phyloP scores from a whole-genome alignment of 108 stramenopile genomes.

The Stephanodiscus minutulus region DNA sequence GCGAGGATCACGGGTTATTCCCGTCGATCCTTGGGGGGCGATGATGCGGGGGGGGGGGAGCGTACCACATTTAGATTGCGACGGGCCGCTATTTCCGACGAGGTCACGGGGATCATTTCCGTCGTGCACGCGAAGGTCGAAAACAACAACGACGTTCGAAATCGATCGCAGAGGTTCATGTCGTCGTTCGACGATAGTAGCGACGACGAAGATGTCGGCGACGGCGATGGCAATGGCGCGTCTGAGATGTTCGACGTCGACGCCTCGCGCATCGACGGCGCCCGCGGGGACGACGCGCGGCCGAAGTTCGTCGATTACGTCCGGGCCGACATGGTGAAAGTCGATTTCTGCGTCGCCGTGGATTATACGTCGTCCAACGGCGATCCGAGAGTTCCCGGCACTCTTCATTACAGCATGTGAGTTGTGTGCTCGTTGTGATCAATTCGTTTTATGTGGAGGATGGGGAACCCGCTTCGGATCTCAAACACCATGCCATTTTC shows the following conservation, averaged over 20 bases:
- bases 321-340: constrained; percentile 37
- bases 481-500: not conserved
- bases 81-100: not conserved
- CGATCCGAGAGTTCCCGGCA: constrained; percentile 46
- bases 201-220: not conserved
- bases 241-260: not conserved
- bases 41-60: not conserved
- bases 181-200: not conserved
- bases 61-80: constrained; percentile 19
- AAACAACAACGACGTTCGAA: constrained; percentile 1
- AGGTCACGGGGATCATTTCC: constrained; percentile 21
- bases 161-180: constrained; percentile 17
- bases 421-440: not conserved
- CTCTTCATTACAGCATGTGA: constrained; percentile 55
- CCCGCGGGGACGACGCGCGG: not conserved
- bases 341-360: constrained; percentile 78
- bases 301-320: constrained; percentile 39
- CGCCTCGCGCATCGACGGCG: not conserved
- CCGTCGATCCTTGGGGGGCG: not conserved
- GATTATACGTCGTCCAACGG: constrained; percentile 77
- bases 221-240: constrained; percentile 1
- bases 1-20: not conserved
- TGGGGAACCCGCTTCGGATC: too few species aligned
- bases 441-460: too few species aligned
- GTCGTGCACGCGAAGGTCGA: constrained; percentile 25